phyloP scores from a whole-genome alignment of 371 early-diverging fungal species.

The Apophysomyces variabilis region DNA sequence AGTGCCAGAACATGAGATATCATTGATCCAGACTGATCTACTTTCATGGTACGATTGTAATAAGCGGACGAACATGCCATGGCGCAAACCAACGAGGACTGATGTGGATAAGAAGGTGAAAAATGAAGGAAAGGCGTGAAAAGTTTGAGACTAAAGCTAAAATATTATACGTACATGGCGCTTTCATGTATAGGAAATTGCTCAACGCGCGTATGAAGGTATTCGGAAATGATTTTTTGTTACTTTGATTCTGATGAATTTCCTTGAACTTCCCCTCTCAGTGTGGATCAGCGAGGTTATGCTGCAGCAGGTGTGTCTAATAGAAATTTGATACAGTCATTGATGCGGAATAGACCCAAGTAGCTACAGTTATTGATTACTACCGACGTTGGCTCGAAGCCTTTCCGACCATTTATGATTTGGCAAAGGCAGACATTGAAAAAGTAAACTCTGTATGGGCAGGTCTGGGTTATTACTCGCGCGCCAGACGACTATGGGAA shows the following conservation, averaged over 20 bases:
- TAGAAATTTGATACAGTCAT: neutral
- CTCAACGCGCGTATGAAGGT: conserved; percentile 76
- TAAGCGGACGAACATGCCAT: conserved; percentile 70
- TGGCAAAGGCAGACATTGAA: conserved; percentile 73
- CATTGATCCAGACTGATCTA: conserved; percentile 48
- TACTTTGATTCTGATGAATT: neutral
- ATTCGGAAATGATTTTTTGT: too few relatives aligned
- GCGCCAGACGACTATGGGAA: conserved; percentile 74
- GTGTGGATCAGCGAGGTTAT: conserved; percentile 89
- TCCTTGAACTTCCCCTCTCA: neutral
- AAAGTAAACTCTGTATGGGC: conserved; percentile 78
- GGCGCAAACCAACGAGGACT: conserved; percentile 57
- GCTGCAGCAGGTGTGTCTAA: conserved; percentile 69
- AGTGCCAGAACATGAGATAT: conserved; percentile 30
- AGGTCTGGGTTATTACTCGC: conserved; percentile 84
- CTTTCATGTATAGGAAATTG: conserved; percentile 28
- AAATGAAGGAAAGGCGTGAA: neutral
- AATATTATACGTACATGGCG: conserved; percentile 12
- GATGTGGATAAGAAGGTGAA: conserved; percentile 14
- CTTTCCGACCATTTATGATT: conserved; percentile 75
- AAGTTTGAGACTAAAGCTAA: neutral
- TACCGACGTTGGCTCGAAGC: conserved; percentile 76
- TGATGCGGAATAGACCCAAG: conserved; percentile 58
- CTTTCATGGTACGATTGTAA: conserved; percentile 70
- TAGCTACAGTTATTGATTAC: conserved; percentile 76